Evolutionary conservation across 169 alveolate species (phyloP), one percentile per base, ranked within the genome.

Genomic region (Cryptosporidium sp.): DNA sequence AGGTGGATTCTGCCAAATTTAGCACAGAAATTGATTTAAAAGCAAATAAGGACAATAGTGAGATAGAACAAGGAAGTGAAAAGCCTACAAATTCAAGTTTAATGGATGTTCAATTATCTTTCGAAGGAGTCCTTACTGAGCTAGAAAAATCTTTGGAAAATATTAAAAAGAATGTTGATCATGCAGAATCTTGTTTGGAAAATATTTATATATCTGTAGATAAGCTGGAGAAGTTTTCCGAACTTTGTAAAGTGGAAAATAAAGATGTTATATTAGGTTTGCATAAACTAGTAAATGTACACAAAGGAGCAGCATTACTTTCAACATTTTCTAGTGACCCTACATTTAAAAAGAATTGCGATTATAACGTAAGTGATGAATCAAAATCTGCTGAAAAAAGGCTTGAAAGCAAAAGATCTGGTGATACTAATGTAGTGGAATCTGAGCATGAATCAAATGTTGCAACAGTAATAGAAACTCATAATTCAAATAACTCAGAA

Each of bases 291-390:
- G 75, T 80, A 26, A 44, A 80, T 62, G 89, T 80, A 44, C 29
- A 62, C 42, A 80, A 80, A 23, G 68, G 89, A 61, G 80, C 68
- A n/a, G 73, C 80, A 62, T 80, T 80, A n/a, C 51, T 44, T 33
- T 65, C 75, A 56, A 60, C 86, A 18, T 73, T 65, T 23, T 37
- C 73, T n/a, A 68, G 37, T n/a, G 86, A 73, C n/a, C 71, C 61
- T 5, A 56, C 86, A 56, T 56, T 56, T 31, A 73, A 73, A 44
- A 73, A 56, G 33, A 73, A 73, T 58, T 56, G 45, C 21, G 72
- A 52, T 18, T 53, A 73, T 2, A 73, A 73, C 33, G 71, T 26
- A 16, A 26, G 56, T 29, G 26, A 21, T n/a, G 61, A 37, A 12
- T 21, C 14, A 26, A 69, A 44, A 26, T 42, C 37, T 14, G 71